These are phyloP conservation scores for Eutypa lata DNA, from an alignment of 2,329 filamentous ascomycete genomes.

Conservation along the genomic window DNA sequence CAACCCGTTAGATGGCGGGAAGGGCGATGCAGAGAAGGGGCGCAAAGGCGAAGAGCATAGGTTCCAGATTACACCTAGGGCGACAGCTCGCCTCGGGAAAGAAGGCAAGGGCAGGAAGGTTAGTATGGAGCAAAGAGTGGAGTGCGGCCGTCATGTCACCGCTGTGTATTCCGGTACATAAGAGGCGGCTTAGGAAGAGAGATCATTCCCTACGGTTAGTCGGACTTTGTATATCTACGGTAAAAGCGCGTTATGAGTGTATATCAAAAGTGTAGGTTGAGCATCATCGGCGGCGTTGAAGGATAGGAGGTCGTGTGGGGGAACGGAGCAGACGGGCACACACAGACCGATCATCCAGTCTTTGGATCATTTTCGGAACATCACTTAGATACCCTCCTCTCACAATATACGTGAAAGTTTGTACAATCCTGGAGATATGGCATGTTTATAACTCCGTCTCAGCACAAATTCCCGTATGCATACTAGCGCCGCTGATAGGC, in stretches of 20 bases:
- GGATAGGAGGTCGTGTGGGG: too few species aligned
- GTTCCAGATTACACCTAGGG: constrained; percentile 75
- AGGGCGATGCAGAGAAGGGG: constrained; percentile 56
- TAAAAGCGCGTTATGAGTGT: not conserved
- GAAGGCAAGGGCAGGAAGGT: constrained; percentile 63
- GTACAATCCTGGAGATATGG: too few species aligned
- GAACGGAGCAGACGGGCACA: not conserved
- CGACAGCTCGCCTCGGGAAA: constrained; percentile 63
- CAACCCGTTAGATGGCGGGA: constrained; percentile 63
- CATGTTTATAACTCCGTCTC: too few species aligned
- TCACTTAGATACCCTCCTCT: not conserved
- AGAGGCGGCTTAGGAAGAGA: not conserved
- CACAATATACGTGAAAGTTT: not conserved
- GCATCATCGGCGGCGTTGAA: too few species aligned
- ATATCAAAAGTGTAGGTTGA: too few species aligned
- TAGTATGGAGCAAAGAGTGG: constrained; percentile 79
- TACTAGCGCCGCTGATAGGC: too few species aligned
- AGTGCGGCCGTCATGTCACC: constrained; percentile 79
- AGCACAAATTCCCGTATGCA: too few species aligned
- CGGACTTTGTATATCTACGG: not conserved
- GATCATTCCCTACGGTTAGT: too few species aligned
- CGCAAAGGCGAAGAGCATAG: constrained; percentile 65
- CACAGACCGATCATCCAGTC: not conserved
- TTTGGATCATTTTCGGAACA: not conserved
- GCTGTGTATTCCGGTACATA: constrained; percentile 70